Conservation (phyloP, 2,329 filamentous ascomycete genomes). For the Neoascochyta sp. region DNA sequence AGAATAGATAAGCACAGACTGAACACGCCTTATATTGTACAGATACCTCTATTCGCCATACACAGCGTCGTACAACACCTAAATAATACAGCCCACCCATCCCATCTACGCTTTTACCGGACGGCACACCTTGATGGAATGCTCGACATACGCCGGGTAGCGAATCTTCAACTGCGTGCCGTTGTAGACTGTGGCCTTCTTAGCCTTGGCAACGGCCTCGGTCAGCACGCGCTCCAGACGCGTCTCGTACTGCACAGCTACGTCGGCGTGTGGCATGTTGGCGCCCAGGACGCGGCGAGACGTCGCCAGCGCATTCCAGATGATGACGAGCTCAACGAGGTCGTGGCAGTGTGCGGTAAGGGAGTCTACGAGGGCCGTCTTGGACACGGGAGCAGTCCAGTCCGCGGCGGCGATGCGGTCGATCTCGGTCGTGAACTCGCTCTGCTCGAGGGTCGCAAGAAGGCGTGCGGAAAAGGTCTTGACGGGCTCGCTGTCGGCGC, state of each 20-base stretch:
- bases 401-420: constrained; percentile 7
- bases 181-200: constrained; percentile 5
- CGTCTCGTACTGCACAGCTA: constrained; percentile 16
- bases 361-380: constrained; percentile 1
- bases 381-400: too few relatives aligned
- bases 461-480: constrained; percentile 40
- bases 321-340: constrained; percentile 33
- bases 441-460: constrained; percentile 32
- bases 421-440: constrained; percentile 12
- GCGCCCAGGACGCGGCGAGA: constrained; percentile 40
- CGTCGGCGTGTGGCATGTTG: constrained; percentile 29
- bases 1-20: too few relatives aligned
- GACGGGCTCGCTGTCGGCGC: constrained; percentile 40
- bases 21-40: too few relatives aligned
- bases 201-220: constrained; percentile 4
- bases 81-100: too few relatives aligned
- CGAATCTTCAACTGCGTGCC: neutral
- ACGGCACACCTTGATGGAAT: too few relatives aligned
- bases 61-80: too few relatives aligned
- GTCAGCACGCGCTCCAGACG: constrained; percentile 7
- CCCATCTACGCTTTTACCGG: too few relatives aligned
- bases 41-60: too few relatives aligned
- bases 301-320: constrained; percentile 46
- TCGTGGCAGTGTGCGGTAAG: constrained; percentile 10
- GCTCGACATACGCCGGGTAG: constrained; percentile 2